Base-by-base conservation (phyloP, 208 protist genomes). In the Crithidia brevicula region DNA sequence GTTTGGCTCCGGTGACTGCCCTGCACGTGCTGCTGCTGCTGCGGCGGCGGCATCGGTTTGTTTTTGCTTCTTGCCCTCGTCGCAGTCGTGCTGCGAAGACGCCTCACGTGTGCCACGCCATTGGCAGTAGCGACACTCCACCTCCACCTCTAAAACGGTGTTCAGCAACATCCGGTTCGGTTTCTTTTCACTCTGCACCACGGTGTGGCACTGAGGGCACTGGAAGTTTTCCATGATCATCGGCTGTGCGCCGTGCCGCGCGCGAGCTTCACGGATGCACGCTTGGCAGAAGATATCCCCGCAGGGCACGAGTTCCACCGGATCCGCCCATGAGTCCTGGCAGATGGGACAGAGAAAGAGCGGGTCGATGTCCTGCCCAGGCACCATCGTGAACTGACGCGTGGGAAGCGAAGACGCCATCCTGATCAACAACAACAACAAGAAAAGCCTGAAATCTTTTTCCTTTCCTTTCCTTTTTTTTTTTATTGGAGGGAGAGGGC, bases 141-240 rank as follows among this genome's bases (percentile, higher is more conserved):
- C 83, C 54, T 67, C 68, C n/a, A 93, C 70, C 25, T 54, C 49
- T 34, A 84, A 52, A 18, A 86, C 78, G 25, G 92, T 60, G 75
- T 93, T 93, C 30, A 91, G 59, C 40, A 93, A 67, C 36, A 77
- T 76, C 20, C 88, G 87, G 47, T 96, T 85, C 11, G 91, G 86
- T 53, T 51, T 67, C 47, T 81, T 79, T 11, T 59, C 66, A 5
- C 46, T 72, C 42, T 67, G 50, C 49, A 91, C 77, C 18, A 38
- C 20, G 6, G 53, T 66, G 40, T 88, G 81, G 64, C 91, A 96
- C 27, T 86, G 49, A 1, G 91, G 83, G 60, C 86, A 96, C 47
- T 53, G 70, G 22, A 68, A 67, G 69, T 53, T 67, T 22, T 61
- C 82, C 34, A 71, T 65, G 13, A 67, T 81, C 42, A 83, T 42